A percentile compares a stretch with the other conserved stretches of the same genome.
phyloP scores from a whole-genome alignment of 2,329 filamentous ascomycete genomes.

The Aspergillus sp. region DNA sequence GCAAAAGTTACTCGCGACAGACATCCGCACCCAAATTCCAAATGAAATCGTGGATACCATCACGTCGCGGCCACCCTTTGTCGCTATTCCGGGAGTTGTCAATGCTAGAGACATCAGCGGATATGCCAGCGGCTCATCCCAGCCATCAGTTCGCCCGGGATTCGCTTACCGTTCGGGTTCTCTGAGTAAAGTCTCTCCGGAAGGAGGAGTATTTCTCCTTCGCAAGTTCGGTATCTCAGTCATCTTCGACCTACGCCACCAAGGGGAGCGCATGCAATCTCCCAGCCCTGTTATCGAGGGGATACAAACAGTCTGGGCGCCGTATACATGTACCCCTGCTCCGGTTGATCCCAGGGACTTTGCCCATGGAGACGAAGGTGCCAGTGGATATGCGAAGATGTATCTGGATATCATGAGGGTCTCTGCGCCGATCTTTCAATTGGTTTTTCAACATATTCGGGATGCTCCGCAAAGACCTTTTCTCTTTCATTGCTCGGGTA shows the following conservation, averaged over 20 bases:
- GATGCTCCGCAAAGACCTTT: conserved; percentile 43
- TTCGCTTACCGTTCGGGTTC: conserved; percentile 64
- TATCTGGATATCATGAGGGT: conserved; percentile 63
- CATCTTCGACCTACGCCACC: conserved; percentile 63
- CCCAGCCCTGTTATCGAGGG: conserved; percentile 49
- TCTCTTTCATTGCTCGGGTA: conserved; percentile 57
- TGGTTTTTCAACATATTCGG: conserved; percentile 56
- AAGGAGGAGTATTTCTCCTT: conserved; percentile 48
- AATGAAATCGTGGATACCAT: neutral
- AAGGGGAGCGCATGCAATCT: conserved; percentile 35
- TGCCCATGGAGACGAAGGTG: conserved; percentile 49
- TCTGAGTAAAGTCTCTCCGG: conserved; percentile 50
- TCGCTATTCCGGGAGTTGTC: conserved; percentile 16
- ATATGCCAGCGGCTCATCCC: conserved; percentile 34
- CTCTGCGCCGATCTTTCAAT: conserved; percentile 50
- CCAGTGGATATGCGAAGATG: conserved; percentile 58
- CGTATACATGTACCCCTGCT: conserved; percentile 45
- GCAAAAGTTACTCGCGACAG: conserved; percentile 1
- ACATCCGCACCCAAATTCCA: conserved; percentile 5
- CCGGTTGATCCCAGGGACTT: conserved; percentile 16
- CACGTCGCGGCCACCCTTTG: neutral
- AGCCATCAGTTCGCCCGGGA: conserved; percentile 23
- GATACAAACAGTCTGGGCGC: conserved; percentile 46
- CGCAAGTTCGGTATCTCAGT: conserved; percentile 52
- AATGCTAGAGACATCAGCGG: conserved; percentile 22